phyloP scores from a whole-genome alignment of 1,284 basidiomycete species.

The Inonotus hispidus region DNA sequence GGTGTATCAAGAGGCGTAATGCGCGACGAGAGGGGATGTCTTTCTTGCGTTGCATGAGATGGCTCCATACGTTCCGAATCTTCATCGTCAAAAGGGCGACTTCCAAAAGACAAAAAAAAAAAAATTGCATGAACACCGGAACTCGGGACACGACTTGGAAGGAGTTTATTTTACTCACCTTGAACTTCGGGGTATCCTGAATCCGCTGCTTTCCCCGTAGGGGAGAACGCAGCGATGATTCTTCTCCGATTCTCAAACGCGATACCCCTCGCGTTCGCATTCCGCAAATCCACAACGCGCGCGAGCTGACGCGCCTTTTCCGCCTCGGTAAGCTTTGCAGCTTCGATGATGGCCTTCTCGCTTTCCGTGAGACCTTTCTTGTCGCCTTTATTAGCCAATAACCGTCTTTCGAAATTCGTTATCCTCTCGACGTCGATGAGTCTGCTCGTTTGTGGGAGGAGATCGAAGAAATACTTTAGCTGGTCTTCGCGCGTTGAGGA shows the following conservation, averaged over 20 bases:
- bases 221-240: constrained; percentile 78
- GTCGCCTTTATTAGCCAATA: not conserved
- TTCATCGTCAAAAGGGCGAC: constrained; percentile 84
- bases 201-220: constrained; percentile 58
- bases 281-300: constrained; percentile 76
- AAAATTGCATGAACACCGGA: constrained; percentile 8
- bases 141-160: constrained; percentile 3
- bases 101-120: constrained; percentile 33
- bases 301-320: constrained; percentile 63
- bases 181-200: constrained; percentile 85
- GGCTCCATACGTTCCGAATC: constrained; percentile 79
- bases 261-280: constrained; percentile 81
- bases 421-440: not conserved
- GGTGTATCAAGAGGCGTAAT: constrained; percentile 72
- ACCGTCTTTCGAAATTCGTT: not conserved
- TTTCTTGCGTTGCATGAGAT: constrained; percentile 63
- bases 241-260: constrained; percentile 81
- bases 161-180: constrained; percentile 57
- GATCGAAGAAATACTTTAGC: constrained; percentile 52
- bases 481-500: constrained; percentile 34
- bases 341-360: constrained; percentile 7
- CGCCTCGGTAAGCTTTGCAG: constrained; percentile 38
- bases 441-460: constrained; percentile 46
- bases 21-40: constrained; percentile 77
- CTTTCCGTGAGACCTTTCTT: constrained; percentile 1